Conservation (phyloP, 192 early-diverging fungal genomes). For the Obelidium mucronatum region DNA sequence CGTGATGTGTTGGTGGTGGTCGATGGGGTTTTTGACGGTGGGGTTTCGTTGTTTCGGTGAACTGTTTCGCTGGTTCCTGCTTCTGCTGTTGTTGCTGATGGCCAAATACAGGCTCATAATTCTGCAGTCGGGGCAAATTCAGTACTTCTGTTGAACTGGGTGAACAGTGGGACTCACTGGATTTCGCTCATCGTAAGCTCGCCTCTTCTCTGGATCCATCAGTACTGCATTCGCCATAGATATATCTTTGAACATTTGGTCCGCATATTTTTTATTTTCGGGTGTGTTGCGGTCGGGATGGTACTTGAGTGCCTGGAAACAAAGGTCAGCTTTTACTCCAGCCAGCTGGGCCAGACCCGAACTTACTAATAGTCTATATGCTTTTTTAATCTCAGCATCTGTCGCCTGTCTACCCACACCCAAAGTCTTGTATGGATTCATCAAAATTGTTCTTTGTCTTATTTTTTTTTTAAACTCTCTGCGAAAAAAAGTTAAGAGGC, state of each 20-base stretch:
- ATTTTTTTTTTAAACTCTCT: too few species aligned
- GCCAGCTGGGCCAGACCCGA: too few species aligned
- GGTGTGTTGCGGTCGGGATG: constrained; percentile 5
- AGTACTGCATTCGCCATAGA: background rate
- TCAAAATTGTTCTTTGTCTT: too few species aligned
- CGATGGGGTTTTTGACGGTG: background rate
- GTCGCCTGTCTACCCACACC: constrained; percentile 72
- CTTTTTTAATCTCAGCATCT: constrained; percentile 64
- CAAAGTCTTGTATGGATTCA: constrained; percentile 75
- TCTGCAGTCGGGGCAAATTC: too few species aligned
- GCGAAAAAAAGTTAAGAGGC: too few species aligned
- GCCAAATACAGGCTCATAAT: too few species aligned
- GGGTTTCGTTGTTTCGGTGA: background rate
- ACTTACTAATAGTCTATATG: constrained; percentile 1
- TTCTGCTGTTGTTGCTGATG: too few species aligned
- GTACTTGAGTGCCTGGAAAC: constrained; percentile 8
- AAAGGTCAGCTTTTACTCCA: too few species aligned
- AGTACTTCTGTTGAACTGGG: too few species aligned
- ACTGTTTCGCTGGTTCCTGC: too few species aligned
- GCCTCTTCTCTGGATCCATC: background rate
- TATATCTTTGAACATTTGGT: background rate
- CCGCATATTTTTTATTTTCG: background rate
- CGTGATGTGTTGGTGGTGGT: background rate
- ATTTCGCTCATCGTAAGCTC: background rate
- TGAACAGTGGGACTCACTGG: background rate